Percentiles rank a stretch among this genome's conserved stretches.
phyloP scores from a whole-genome alignment of 768 basidiomycete genomes.

The Kwoniella mangroviensis region DNA sequence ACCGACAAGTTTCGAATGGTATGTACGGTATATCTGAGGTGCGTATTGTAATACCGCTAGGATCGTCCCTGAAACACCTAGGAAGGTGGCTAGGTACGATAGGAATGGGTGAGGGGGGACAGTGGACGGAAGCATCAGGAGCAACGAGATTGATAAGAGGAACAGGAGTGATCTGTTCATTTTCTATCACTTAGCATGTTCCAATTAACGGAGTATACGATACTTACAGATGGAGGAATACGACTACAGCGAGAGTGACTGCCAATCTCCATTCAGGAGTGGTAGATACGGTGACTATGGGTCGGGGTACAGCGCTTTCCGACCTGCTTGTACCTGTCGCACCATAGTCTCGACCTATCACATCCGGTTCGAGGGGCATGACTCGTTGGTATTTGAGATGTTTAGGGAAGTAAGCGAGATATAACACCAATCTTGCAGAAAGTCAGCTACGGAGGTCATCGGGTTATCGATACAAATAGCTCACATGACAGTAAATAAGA shows the following conservation, averaged over 20 bases:
- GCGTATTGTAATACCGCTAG: constrained; percentile 84
- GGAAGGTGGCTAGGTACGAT: constrained; percentile 77
- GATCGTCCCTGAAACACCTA: constrained; percentile 78
- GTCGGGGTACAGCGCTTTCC: neutral
- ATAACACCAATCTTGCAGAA: constrained; percentile 67
- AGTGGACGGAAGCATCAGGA: constrained; percentile 60
- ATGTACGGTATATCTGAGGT: constrained; percentile 84
- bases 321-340: constrained; percentile 3
- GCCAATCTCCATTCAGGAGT: constrained; percentile 80
- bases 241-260: constrained; percentile 72
- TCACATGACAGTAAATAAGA: constrained; percentile 80
- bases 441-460: neutral
- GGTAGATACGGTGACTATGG: constrained; percentile 57
- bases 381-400: constrained; percentile 70
- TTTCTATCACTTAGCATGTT: too few species aligned
- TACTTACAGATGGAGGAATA: constrained; percentile 71
- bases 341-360: constrained; percentile 21
- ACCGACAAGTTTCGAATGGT: constrained; percentile 77
- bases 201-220: neutral
- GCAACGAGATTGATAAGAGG: constrained; percentile 68
- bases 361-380: constrained; percentile 29
- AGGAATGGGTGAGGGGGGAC: constrained; percentile 56
- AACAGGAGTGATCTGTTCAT: constrained; percentile 13
- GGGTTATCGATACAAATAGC: neutral
- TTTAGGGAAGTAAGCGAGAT: constrained; percentile 87